Evolutionary conservation across 352 stramenopile species (phyloP), one percentile per base, ranked within the genome.

Genomic region (Peronospora destructor): DNA sequence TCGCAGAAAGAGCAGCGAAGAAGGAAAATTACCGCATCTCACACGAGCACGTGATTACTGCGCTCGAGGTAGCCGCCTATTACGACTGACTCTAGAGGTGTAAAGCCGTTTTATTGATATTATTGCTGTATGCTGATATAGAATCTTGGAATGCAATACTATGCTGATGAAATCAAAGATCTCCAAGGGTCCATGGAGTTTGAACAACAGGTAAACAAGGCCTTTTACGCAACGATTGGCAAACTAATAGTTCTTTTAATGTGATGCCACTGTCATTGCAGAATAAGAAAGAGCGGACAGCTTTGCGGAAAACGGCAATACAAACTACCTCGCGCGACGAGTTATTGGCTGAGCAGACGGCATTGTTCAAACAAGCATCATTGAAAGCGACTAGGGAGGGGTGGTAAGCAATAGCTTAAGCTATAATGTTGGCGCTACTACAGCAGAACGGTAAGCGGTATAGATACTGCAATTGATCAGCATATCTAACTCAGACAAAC

Each of bases 11-110:
- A 3, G 40, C 45, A 17, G 62, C 76, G 10, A 82, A 68, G 52
- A 82, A 73, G 42, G 73, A 90, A 34, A 83, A 84, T 49, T 85
- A 86, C 42, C 79, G 79, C 38, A 75, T 90, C 41, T 67, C 65
- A 13, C 33, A 67, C n/a, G 73, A 85, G 10, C 66, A 87, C 40
- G 64, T 86, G 13, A 54, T 71, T 23, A 41, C 66, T 30, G 76
- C 76, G 44, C 64, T 90, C 19, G 56, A 84, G 65, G 75, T 84
- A 36, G 1, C 19, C 19, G 19, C 3, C 14, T n/a, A n/a, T 19
- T 39, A 1, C 17, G 34, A 21, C 19, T 21, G 19, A 21, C 19
- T 21, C 19, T 21, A 5, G 6, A 50, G 3, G 19, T 29, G 28
- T 29, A 17, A 17, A 4, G 29, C n/a, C 3, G 35, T 28, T 33